Evolutionary conservation across 2,329 filamentous ascomycete species (phyloP).

Genomic region (Coniochaeta sp.): DNA sequence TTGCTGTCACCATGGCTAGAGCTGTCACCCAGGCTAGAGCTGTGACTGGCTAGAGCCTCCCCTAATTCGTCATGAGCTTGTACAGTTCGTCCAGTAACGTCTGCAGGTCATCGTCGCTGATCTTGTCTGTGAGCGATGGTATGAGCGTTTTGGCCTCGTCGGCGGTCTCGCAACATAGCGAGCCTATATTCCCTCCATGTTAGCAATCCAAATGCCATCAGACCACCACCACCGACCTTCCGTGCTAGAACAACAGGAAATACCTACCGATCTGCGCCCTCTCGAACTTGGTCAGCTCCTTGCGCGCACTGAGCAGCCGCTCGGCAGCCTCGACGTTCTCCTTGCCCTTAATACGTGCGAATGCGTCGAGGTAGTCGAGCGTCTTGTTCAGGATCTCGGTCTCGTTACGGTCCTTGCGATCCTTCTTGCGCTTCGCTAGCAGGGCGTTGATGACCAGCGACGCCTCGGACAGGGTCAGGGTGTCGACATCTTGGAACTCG

Average conservation of each 20-base stretch:
- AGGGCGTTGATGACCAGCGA: conserved; percentile 87
- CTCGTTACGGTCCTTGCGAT: conserved; percentile 76
- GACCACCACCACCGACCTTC: neutral
- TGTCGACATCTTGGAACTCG: conserved; percentile 88
- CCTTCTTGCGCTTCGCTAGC: conserved; percentile 69
- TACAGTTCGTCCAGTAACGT: conserved; percentile 85
- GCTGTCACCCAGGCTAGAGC: neutral
- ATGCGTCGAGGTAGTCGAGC: conserved; percentile 86
- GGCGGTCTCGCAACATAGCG: conserved; percentile 82
- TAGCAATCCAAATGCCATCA: conserved; percentile 1
- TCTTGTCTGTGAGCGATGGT: conserved; percentile 82
- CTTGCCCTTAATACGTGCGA: conserved; percentile 91
- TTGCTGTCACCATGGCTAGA: neutral
- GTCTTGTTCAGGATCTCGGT: conserved; percentile 83
- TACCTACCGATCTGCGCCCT: conserved; percentile 76
- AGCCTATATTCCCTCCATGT: conserved; percentile 51
- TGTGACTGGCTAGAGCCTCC: too few relatives aligned
- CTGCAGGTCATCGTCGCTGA: conserved; percentile 80
- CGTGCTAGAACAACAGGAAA: neutral
- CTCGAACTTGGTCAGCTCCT: conserved; percentile 85
- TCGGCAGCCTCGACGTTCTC: conserved; percentile 94
- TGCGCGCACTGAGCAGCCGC: conserved; percentile 70
- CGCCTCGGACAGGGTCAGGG: conserved; percentile 86
- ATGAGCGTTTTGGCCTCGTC: conserved; percentile 97
- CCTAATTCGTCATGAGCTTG: conserved; percentile 49